Conservation (phyloP, 169 alveolate species). For the Babesia ovis region DNA sequence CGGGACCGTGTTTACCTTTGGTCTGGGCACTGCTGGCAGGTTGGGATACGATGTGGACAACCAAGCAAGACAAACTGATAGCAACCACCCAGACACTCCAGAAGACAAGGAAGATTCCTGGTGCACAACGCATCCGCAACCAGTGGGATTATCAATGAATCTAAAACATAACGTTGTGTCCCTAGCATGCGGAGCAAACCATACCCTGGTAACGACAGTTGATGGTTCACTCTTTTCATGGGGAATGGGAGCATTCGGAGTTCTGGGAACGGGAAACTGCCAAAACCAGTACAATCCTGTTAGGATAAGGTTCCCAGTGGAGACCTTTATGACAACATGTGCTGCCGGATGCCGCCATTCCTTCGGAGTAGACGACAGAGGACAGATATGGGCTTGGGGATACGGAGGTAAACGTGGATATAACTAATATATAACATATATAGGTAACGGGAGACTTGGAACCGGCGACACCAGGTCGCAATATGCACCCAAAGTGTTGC, state of each 20-base stretch:
- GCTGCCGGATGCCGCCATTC: conserved; percentile 77
- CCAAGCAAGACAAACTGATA: conserved; percentile 3
- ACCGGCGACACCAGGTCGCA: conserved; percentile 72
- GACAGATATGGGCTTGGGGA: conserved; percentile 77
- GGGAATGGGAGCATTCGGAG: conserved; percentile 83
- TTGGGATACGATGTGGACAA: conserved; percentile 67
- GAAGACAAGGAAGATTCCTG: conserved; percentile 56
- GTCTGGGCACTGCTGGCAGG: conserved; percentile 79
- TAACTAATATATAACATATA: no score
- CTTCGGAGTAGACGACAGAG: conserved; percentile 66
- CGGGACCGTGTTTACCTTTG: conserved; percentile 79
- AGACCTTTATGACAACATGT: conserved; percentile 57
- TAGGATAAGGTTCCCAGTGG: conserved; percentile 53
- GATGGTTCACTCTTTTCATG: conserved; percentile 77
- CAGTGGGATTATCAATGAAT: conserved; percentile 68
- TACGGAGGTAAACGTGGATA: conserved; percentile 70
- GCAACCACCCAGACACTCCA: neutral
- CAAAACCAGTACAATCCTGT: conserved; percentile 70
- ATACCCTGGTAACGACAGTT: conserved; percentile 74
- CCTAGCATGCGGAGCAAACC: conserved; percentile 83
- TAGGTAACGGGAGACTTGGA: conserved; percentile 84
- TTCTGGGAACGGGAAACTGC: conserved; percentile 79
- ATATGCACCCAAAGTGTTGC: conserved; percentile 66
- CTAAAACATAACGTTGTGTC: conserved; percentile 59
- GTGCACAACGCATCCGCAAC: conserved; percentile 79